phyloP scores from a whole-genome alignment of 1,284 basidiomycete genomes.

The Singerocomus rubriflavus region DNA sequence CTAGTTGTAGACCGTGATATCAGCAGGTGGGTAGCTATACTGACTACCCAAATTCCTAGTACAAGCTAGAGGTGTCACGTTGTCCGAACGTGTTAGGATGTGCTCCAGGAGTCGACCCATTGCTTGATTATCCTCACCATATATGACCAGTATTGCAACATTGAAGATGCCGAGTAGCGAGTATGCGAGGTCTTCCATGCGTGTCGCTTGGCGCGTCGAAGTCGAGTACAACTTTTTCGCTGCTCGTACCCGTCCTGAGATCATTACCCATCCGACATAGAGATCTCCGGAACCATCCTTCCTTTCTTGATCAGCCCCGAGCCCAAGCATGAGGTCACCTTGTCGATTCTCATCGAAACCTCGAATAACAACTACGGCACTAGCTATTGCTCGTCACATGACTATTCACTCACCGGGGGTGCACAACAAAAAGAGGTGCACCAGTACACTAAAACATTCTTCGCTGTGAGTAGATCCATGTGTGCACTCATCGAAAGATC shows the following conservation, averaged over 20 bases:
- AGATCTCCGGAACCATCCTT: conserved; percentile 17
- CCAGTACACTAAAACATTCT: conserved; percentile 4
- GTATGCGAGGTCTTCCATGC: no score
- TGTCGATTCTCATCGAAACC: conserved; percentile 15
- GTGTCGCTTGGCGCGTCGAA: no score
- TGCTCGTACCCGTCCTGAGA: not conserved
- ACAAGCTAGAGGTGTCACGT: no score
- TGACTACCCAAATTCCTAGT: no score
- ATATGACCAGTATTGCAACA: no score
- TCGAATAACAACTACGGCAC: not conserved
- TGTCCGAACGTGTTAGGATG: no score
- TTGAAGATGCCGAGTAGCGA: no score
- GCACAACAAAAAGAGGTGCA: not conserved
- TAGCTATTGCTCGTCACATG: conserved; percentile 19
- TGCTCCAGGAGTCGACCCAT: no score
- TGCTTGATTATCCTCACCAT: no score
- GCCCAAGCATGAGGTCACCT: not conserved
- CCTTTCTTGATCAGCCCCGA: conserved; percentile 15
- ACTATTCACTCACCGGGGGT: not conserved
- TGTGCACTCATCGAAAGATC: not conserved
- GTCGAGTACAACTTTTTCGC: not conserved
- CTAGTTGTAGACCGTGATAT: no score
- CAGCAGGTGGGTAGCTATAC: no score
- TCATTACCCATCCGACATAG: conserved; percentile 17
- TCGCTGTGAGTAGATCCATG: conserved; percentile 21